Percentiles rank a stretch among this genome's conserved stretches.
Evolutionary conservation across 139 green algal genomes (phyloP).

Genomic region (Chlamydomonas schloesseri): DNA sequence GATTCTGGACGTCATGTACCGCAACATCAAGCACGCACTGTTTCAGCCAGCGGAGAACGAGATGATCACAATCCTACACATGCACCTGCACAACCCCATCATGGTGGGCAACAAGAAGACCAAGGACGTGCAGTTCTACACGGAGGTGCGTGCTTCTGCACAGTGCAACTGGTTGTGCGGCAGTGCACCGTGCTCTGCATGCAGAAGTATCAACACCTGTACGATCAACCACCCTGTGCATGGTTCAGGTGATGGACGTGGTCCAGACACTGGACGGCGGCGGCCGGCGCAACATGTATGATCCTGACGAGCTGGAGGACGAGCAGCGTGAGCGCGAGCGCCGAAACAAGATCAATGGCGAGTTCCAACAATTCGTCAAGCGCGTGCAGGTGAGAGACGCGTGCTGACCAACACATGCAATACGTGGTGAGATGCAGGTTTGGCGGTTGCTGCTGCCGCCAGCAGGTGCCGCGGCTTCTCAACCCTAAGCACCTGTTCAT

Average conservation of each 20-base stretch:
- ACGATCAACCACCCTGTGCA: too few species aligned
- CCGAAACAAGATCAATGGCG: conserved; percentile 93
- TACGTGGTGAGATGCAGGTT: too few species aligned
- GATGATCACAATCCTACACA: conserved; percentile 98
- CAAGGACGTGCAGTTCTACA: conserved; percentile 97
- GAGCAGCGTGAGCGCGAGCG: conserved; percentile 96
- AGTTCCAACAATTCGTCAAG: conserved; percentile 74
- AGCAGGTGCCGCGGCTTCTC: too few species aligned
- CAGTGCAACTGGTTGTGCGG: too few species aligned
- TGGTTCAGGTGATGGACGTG: conserved; percentile 87
- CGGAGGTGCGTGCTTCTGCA: conserved; percentile 65
- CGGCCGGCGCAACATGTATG: conserved; percentile 85
- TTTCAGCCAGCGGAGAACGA: conserved; percentile 95
- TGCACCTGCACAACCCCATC: conserved; percentile 98
- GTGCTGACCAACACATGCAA: too few species aligned
- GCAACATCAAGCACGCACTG: conserved; percentile 99
- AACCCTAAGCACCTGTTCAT: too few species aligned
- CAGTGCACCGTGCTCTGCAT: too few species aligned
- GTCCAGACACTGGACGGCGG: conserved; percentile 93
- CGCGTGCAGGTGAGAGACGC: conserved; percentile 64
- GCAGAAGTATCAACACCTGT: too few species aligned
- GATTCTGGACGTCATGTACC: conserved; percentile 95
- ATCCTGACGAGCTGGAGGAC: conserved; percentile 99
- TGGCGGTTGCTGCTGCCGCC: too few species aligned
- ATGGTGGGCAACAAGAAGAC: conserved; percentile 99